Evolutionary conservation across 306 rosid species (phyloP).

Genomic region (Rosa chinensis): DNA sequence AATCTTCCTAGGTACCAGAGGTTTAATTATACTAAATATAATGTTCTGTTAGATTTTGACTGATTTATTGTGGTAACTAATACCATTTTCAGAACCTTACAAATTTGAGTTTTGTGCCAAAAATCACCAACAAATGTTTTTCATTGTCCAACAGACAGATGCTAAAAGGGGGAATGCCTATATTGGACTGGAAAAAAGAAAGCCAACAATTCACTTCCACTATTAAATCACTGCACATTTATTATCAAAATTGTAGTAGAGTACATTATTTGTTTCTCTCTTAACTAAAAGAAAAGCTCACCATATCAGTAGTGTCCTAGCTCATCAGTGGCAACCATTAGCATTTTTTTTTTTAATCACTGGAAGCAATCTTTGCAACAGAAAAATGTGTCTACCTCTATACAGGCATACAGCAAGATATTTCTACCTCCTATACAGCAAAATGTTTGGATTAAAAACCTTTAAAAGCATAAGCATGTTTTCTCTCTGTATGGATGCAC

Average conservation of each 20-base stretch:
- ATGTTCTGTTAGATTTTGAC: too few relatives aligned
- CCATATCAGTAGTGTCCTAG: neutral
- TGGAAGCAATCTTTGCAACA: neutral
- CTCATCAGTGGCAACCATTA: constrained; percentile 5
- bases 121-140: neutral
- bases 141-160: neutral
- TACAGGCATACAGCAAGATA: too few relatives aligned
- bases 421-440: neutral
- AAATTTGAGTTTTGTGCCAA: neutral
- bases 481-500: too few relatives aligned
- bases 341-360: too few relatives aligned
- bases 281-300: neutral
- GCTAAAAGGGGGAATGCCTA: neutral
- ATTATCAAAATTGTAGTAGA: neutral
- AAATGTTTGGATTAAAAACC: too few relatives aligned
- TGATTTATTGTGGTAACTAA: too few relatives aligned
- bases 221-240: neutral
- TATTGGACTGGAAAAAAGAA: neutral
- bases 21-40: too few relatives aligned
- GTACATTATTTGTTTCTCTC: neutral
- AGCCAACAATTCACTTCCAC: neutral
- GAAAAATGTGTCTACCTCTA: neutral
- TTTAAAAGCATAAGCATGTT: too few relatives aligned
- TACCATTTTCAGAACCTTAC: neutral
- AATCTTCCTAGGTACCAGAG: too few relatives aligned